Percentiles rank a stretch among this genome's conserved stretches.
phyloP scores from a whole-genome alignment of 163 green algal genomes.

The Prototheca wickerhamii region DNA sequence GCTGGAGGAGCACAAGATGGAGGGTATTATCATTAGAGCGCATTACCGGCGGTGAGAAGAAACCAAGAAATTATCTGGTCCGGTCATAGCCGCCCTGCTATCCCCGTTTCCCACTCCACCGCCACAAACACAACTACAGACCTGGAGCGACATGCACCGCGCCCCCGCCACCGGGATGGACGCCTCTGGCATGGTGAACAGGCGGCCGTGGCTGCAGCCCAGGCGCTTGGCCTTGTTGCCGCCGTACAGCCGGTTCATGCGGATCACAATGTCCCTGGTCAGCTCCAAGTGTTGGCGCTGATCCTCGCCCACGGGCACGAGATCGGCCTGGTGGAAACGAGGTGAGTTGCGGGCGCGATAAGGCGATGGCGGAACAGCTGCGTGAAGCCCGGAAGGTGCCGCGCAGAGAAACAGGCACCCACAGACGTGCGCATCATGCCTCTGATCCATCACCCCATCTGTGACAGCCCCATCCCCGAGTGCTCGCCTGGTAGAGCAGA shows the following conservation, averaged over 20 bases:
- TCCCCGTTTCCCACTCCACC: too few species aligned
- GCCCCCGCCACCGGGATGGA: constrained; percentile 85
- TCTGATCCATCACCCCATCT: constrained; percentile 2
- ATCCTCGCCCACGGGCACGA: constrained; percentile 96
- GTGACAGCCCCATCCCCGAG: neutral
- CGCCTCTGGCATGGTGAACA: constrained; percentile 71
- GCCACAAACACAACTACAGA: too few species aligned
- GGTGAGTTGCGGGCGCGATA: neutral
- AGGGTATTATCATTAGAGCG: too few species aligned
- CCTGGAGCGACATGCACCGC: constrained; percentile 87
- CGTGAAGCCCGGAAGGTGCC: neutral
- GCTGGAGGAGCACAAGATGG: too few species aligned
- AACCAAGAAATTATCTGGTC: too few species aligned
- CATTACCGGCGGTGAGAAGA: too few species aligned
- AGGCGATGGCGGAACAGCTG: neutral
- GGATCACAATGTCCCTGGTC: constrained; percentile 83
- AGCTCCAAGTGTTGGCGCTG: constrained; percentile 99
- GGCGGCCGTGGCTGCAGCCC: constrained; percentile 51
- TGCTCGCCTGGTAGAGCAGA: constrained; percentile 84
- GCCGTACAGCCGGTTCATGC: constrained; percentile 82
- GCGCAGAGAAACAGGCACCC: too few species aligned
- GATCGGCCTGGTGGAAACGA: constrained; percentile 81
- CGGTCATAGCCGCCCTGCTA: too few species aligned
- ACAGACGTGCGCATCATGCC: too few species aligned
- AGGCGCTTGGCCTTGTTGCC: constrained; percentile 93